Percentiles rank a stretch among this genome's conserved stretches.
Evolutionary conservation across 805 yeast genomes (phyloP).

Genomic region (Lipomyces sp.): DNA sequence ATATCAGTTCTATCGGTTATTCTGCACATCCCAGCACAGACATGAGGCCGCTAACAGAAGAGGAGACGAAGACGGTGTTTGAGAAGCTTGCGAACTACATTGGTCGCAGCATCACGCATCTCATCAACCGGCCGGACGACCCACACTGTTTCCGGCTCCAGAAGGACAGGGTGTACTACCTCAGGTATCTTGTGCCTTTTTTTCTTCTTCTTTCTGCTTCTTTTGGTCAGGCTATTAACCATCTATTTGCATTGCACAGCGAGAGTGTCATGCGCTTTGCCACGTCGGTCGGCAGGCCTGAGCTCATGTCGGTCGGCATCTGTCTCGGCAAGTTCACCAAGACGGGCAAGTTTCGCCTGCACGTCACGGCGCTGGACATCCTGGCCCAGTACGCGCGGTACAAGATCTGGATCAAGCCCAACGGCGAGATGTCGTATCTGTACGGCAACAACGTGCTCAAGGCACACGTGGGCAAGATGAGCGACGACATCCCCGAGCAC

Average conservation of each 20-base stretch:
- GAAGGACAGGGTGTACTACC: constrained; percentile 94
- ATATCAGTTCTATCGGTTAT: too few species aligned
- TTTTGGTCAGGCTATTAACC: not conserved
- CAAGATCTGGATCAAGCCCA: constrained; percentile 93
- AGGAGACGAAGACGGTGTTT: constrained; percentile 92
- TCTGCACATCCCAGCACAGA: constrained; percentile 1
- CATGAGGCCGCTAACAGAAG: constrained; percentile 96
- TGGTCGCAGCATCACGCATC: constrained; percentile 87
- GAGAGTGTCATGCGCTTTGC: constrained; percentile 56
- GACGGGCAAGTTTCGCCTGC: constrained; percentile 93
- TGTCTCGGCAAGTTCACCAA: constrained; percentile 97
- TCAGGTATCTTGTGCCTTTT: constrained; percentile 37
- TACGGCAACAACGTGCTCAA: constrained; percentile 95
- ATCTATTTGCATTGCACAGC: too few species aligned
- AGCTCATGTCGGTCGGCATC: constrained; percentile 87
- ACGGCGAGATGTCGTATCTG: constrained; percentile 97
- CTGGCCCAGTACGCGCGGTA: constrained; percentile 85
- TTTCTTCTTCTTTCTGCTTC: not conserved
- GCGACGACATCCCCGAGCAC: constrained; percentile 97
- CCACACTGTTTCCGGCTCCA: constrained; percentile 95
- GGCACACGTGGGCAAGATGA: constrained; percentile 95
- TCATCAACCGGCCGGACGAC: constrained; percentile 76
- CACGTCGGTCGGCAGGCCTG: constrained; percentile 82
- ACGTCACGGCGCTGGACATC: constrained; percentile 83
- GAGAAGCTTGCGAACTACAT: constrained; percentile 94